Evolutionary conservation across 768 basidiomycete genomes (phyloP), one percentile per base, ranked within the genome.

Genomic region (Boletellus emodensis): DNA sequence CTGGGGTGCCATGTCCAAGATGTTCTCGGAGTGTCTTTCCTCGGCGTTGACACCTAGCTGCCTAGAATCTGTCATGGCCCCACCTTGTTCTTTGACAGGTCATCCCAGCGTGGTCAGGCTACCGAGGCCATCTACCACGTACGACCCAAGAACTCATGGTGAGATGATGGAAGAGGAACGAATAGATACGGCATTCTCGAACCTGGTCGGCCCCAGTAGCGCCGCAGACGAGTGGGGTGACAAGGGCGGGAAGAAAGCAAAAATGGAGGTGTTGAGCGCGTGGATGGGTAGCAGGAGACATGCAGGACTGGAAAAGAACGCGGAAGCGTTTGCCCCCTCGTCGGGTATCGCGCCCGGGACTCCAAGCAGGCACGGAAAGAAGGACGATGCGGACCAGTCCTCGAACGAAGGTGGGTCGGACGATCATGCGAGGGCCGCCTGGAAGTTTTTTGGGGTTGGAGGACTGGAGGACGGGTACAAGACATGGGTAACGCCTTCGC

Each of bases 1-100:
- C 58, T 93, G 87, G 82, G 75, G 77, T 2, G 81, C 77, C 48
- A 82, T 94, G 56, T 75, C 84, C 18, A 64, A 72, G 6, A 82
- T 90, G 71, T 93, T 96, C 60, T 71, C 72, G 0, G 72, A 72
- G 26, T 84, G 77, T 54, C 69, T 95, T 45, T 63, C 45, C 4
- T 39, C 54, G 4, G 20, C 45, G 15, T 30, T 57, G 35, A 13
- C 48, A 36, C 22, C 52, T 20, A 47, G 48, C 9, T n/a, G 8
- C 24, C 34, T 64, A 12, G 35, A 9, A 11, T 60, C 60, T 17
- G 51, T 64, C 44, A 60, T 52, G 42, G 58, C 62, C 1, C 64
- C 64, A 13, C 52, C 58, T 46, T 64, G 62, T 45, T 18, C 60
- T 24, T 36, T 66, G 35, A 52, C 50, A 4, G 48, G 51, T n/a